Evolutionary conservation across 345 rosid genomes (phyloP).

Genomic region (Arabis alpina): DNA sequence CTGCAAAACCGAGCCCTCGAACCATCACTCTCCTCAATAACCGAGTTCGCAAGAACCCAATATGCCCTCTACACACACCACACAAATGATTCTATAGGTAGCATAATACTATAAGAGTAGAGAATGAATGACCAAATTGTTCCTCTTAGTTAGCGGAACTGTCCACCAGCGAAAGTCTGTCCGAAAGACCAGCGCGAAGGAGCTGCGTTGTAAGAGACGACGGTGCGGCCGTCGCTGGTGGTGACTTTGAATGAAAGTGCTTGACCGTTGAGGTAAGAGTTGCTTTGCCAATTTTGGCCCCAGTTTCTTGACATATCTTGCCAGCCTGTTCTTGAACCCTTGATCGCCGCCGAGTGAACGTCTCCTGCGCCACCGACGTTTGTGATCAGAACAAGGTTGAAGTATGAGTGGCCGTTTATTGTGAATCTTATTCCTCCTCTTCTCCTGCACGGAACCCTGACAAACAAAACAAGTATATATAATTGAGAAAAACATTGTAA

Average conservation of each 20-base stretch:
- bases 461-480: not conserved
- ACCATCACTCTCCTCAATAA: constrained; percentile 26
- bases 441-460: constrained; percentile 61
- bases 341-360: constrained; percentile 51
- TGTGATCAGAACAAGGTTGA: constrained; percentile 60
- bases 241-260: constrained; percentile 59
- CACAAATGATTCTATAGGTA: not conserved
- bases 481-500: not conserved
- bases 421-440: constrained; percentile 65
- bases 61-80: constrained; percentile 35
- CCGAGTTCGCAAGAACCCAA: not conserved
- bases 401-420: constrained; percentile 60
- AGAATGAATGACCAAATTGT: constrained; percentile 2
- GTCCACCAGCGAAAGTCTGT: constrained; percentile 56
- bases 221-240: constrained; percentile 53
- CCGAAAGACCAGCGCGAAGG: constrained; percentile 58
- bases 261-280: constrained; percentile 55
- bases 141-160: constrained; percentile 36
- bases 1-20: constrained; percentile 39
- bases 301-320: constrained; percentile 62
- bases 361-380: constrained; percentile 71
- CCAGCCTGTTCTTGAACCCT: constrained; percentile 63
- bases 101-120: not conserved
- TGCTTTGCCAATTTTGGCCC: constrained; percentile 72
- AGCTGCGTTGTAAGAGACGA: constrained; percentile 48